phyloP scores from a whole-genome alignment of 2,329 filamentous ascomycete species.

The Sodiomyces alkalinus region DNA sequence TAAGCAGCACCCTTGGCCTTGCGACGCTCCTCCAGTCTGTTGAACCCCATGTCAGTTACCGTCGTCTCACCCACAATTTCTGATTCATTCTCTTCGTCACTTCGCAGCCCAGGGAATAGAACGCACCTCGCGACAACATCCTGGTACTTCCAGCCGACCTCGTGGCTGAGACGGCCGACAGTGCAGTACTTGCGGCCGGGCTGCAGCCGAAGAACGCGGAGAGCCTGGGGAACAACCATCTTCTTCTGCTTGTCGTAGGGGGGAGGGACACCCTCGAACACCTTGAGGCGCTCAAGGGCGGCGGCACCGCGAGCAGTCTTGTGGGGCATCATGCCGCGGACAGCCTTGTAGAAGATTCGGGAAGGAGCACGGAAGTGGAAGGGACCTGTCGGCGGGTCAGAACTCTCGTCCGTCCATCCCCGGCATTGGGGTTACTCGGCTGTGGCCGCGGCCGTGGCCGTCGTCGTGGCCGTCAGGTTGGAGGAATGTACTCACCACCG shows the following conservation, averaged over 20 bases:
- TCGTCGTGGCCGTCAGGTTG: slow-evolving; percentile 7
- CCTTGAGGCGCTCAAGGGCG: slow-evolving; percentile 96
- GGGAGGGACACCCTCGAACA: slow-evolving; percentile 97
- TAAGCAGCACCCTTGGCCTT: slow-evolving; percentile 99
- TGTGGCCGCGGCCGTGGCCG: too few species aligned
- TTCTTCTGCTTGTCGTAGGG: slow-evolving; percentile 99
- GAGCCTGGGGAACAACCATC: slow-evolving; percentile 96
- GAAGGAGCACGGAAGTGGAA: slow-evolving; percentile 99
- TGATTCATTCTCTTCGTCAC: too few species aligned
- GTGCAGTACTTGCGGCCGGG: slow-evolving; percentile 99
- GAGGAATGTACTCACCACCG: slow-evolving; percentile 54
- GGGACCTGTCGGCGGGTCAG: slow-evolving; percentile 49
- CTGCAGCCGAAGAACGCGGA: slow-evolving; percentile 91
- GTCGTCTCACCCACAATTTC: too few species aligned
- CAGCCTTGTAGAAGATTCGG: slow-evolving; percentile 99
- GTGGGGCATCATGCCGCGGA: slow-evolving; percentile 99
- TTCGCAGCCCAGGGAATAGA: background rate
- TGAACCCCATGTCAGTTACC: slow-evolving; percentile 1
- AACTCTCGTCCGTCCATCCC: too few species aligned
- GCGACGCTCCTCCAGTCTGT: slow-evolving; percentile 94
- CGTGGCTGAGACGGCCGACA: slow-evolving; percentile 91
- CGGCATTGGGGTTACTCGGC: slow-evolving; percentile 1
- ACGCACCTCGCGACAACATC: slow-evolving; percentile 95
- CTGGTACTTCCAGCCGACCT: slow-evolving; percentile 99
- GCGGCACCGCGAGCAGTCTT: slow-evolving; percentile 97